Percentiles rank a stretch among this genome's conserved stretches.
phyloP scores from a whole-genome alignment of 1,284 basidiomycete species.

The Quambalaria eucalypti region DNA sequence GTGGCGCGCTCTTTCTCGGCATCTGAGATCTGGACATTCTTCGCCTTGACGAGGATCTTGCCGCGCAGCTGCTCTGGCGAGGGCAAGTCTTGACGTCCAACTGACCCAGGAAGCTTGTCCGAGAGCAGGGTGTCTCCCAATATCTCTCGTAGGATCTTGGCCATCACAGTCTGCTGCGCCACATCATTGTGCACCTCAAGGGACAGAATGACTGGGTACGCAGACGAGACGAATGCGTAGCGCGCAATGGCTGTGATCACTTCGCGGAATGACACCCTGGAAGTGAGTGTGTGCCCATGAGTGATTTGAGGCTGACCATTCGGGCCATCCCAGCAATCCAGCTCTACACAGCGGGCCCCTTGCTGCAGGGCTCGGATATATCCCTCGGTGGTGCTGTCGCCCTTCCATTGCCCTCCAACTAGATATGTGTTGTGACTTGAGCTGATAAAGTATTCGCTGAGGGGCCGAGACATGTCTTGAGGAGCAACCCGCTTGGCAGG shows the following conservation, averaged over 20 bases:
- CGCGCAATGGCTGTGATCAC: slow-evolving; percentile 78
- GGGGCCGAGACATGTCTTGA: slow-evolving; percentile 67
- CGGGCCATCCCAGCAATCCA: slow-evolving; percentile 90
- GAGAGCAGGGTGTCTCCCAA: slow-evolving; percentile 64
- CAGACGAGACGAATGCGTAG: slow-evolving; percentile 86
- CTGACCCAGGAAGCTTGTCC: slow-evolving; percentile 46
- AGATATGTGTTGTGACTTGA: slow-evolving; percentile 97
- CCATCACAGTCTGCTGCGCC: slow-evolving; percentile 73
- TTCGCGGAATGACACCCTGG: slow-evolving; percentile 72
- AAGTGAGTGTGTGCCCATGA: slow-evolving; percentile 89
- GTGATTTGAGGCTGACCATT: slow-evolving; percentile 51
- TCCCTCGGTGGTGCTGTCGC: slow-evolving; percentile 86
- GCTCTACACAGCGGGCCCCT: slow-evolving; percentile 72
- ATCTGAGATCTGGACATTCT: slow-evolving; percentile 17
- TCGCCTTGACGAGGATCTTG: slow-evolving; percentile 69
- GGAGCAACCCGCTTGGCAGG: neutral
- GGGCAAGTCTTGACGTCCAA: slow-evolving; percentile 54
- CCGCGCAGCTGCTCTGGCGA: slow-evolving; percentile 78
- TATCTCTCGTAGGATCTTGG: slow-evolving; percentile 64
- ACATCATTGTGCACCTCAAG: slow-evolving; percentile 83
- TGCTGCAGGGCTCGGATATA: slow-evolving; percentile 86
- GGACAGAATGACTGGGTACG: slow-evolving; percentile 88
- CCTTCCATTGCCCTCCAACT: slow-evolving; percentile 84
- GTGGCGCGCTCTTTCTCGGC: neutral
- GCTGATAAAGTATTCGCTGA: slow-evolving; percentile 82